Percentiles rank a stretch among this genome's conserved stretches.
Conservation (phyloP, 345 rosid genomes). For the Garcia nutans region DNA sequence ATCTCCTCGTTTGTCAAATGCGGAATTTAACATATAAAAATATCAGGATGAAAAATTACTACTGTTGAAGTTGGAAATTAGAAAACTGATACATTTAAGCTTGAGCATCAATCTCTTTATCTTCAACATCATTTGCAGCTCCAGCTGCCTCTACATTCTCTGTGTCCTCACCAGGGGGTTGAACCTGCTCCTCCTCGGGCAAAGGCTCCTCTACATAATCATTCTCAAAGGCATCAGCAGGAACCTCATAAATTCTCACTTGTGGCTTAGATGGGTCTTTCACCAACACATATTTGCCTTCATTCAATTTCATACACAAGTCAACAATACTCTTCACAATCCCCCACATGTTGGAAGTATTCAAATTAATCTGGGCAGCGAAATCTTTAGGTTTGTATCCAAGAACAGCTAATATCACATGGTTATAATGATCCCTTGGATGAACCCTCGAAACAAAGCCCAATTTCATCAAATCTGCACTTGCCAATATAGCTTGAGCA, state of each 20-base stretch:
- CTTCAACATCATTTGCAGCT: constrained; percentile 48
- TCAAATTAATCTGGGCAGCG: constrained; percentile 86
- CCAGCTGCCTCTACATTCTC: constrained; percentile 52
- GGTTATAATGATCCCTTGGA: constrained; percentile 97
- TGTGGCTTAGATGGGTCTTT: constrained; percentile 95
- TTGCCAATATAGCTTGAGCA: constrained; percentile 83
- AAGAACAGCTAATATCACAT: constrained; percentile 80
- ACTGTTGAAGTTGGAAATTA: background rate
- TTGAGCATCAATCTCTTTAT: constrained; percentile 44
- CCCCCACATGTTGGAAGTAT: constrained; percentile 92
- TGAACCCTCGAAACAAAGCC: constrained; percentile 96
- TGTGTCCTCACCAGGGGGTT: constrained; percentile 64
- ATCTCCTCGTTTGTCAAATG: too few relatives aligned
- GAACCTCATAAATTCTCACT: constrained; percentile 93
- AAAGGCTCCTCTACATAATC: constrained; percentile 94
- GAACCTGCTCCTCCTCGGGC: constrained; percentile 83
- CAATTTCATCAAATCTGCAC: constrained; percentile 95
- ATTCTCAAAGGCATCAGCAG: constrained; percentile 95
- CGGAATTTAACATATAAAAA: too few relatives aligned
- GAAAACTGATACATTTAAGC: constrained; percentile 41
- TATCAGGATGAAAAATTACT: too few relatives aligned
- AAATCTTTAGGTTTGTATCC: constrained; percentile 93
- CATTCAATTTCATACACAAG: constrained; percentile 86
- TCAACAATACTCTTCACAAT: constrained; percentile 92
- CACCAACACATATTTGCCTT: constrained; percentile 89